A percentile compares a stretch with the other conserved stretches of the same genome.
Conservation (phyloP, 805 yeast species). For the Scheffersomyces ergatensis region DNA sequence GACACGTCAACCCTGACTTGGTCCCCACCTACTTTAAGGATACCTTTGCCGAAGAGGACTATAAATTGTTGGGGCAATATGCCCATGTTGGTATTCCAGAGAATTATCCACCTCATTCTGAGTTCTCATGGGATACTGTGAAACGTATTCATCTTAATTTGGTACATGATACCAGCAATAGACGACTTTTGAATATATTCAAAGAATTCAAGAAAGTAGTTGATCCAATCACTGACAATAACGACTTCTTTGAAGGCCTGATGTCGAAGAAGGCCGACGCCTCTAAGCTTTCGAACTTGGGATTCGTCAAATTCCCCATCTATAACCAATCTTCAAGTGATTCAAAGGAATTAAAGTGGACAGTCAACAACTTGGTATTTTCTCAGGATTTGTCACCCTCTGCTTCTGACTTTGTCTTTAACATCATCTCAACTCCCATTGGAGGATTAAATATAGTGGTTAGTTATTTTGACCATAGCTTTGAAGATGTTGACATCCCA, state of each 20-base stretch:
- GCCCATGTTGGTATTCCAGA: conserved; percentile 33
- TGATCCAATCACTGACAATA: conserved; percentile 13
- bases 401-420: conserved; percentile 33
- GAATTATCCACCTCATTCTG: conserved; percentile 24
- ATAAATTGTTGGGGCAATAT: conserved; percentile 28
- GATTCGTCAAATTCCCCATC: conserved; percentile 22
- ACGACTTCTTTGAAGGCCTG: conserved; percentile 16
- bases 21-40: conserved; percentile 14
- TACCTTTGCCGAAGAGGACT: conserved; percentile 13
- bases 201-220: conserved; percentile 16
- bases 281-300: conserved; percentile 36
- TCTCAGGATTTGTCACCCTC: conserved; percentile 35
- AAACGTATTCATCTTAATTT: conserved; percentile 17
- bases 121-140: conserved; percentile 33
- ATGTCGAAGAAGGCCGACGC: conserved; percentile 30
- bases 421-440: conserved; percentile 23
- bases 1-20: conserved; percentile 15
- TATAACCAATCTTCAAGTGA: conserved; percentile 1
- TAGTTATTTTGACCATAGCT: conserved; percentile 24
- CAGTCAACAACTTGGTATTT: conserved; percentile 28
- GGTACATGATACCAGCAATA: conserved; percentile 15
- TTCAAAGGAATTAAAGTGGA: conserved; percentile 15
- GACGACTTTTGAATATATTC: conserved; percentile 19
- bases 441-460: conserved; percentile 36
- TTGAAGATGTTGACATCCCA: conserved; percentile 19